Evolutionary conservation across 1,284 basidiomycete genomes (phyloP).

Genomic region (Psilocybe mexicana): DNA sequence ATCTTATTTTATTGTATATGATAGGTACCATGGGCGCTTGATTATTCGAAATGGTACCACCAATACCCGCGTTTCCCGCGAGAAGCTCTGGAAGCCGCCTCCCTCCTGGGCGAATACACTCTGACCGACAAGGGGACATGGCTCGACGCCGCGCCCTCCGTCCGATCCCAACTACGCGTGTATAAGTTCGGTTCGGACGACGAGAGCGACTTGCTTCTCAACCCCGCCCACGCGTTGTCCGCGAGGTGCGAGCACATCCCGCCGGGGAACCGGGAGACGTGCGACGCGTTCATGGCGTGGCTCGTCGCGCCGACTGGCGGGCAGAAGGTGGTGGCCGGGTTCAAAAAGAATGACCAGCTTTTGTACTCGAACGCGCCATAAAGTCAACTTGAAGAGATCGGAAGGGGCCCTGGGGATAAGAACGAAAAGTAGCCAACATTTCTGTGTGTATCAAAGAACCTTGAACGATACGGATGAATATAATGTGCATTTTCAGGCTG

Average conservation of each 20-base stretch:
- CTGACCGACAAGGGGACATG: conserved; percentile 48
- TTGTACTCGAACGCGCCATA: conserved; percentile 36
- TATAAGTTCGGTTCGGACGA: conserved; percentile 42
- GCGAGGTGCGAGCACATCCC: conserved; percentile 26
- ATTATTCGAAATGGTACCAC: conserved; percentile 56
- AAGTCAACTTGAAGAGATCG: too few species aligned
- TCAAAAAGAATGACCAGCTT: conserved; percentile 34
- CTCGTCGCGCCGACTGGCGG: conserved; percentile 39
- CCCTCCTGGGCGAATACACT: conserved; percentile 48
- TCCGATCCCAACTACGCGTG: conserved; percentile 33
- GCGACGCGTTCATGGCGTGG: conserved; percentile 43
- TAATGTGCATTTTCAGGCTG: too few species aligned
- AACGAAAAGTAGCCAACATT: too few species aligned
- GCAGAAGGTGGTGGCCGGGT: conserved; percentile 39
- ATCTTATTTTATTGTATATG: neutral
- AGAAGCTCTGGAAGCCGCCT: conserved; percentile 45
- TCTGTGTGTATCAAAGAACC: too few species aligned
- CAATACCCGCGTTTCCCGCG: conserved; percentile 50
- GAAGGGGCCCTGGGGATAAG: too few species aligned
- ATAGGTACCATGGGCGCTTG: conserved; percentile 51
- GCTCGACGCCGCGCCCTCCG: conserved; percentile 37
- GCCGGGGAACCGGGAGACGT: conserved; percentile 25
- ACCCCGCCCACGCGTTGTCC: conserved; percentile 43
- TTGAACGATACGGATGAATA: too few species aligned
- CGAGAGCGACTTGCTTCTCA: conserved; percentile 39